Conservation (phyloP, 2,329 filamentous ascomycete species). For the Fusarium guadeloupense region DNA sequence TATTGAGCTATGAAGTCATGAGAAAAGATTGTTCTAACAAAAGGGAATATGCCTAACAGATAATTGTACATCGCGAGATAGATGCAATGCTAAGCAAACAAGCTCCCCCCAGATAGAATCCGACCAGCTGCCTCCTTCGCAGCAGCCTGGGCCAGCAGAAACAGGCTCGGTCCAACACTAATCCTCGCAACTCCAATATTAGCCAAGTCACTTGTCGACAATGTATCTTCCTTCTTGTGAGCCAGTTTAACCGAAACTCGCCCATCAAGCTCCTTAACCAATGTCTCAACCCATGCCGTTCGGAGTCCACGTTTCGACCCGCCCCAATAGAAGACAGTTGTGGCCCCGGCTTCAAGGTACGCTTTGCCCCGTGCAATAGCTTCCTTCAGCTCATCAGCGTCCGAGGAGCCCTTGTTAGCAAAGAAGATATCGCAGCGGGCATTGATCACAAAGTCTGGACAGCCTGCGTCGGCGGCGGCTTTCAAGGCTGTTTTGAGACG, state of each 20-base stretch:
- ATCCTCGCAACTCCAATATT: constrained; percentile 63
- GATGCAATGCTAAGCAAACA: too few relatives aligned
- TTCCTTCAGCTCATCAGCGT: constrained; percentile 54
- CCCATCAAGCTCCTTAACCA: constrained; percentile 60
- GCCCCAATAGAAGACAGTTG: constrained; percentile 70
- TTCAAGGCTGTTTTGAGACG: constrained; percentile 56
- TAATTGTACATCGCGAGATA: too few relatives aligned
- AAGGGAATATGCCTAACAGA: too few relatives aligned
- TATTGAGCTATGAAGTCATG: not conserved
- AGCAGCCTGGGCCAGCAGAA: constrained; percentile 51
- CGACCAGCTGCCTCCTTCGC: constrained; percentile 48
- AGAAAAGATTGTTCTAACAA: not conserved
- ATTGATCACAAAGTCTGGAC: constrained; percentile 66
- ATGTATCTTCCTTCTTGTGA: constrained; percentile 46
- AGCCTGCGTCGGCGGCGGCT: constrained; percentile 56
- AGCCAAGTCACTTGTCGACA: constrained; percentile 56
- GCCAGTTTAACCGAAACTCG: constrained; percentile 58
- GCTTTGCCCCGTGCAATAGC: constrained; percentile 63
- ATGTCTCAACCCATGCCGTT: constrained; percentile 55
- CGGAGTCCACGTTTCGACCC: constrained; percentile 54
- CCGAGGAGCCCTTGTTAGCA: constrained; percentile 42
- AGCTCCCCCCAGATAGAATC: constrained; percentile 43
- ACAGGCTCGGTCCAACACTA: constrained; percentile 62
- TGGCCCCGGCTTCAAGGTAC: constrained; percentile 67
- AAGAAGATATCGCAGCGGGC: constrained; percentile 65